Base-by-base conservation (phyloP, 2,329 filamentous ascomycete species). In the Penicillium sp. region DNA sequence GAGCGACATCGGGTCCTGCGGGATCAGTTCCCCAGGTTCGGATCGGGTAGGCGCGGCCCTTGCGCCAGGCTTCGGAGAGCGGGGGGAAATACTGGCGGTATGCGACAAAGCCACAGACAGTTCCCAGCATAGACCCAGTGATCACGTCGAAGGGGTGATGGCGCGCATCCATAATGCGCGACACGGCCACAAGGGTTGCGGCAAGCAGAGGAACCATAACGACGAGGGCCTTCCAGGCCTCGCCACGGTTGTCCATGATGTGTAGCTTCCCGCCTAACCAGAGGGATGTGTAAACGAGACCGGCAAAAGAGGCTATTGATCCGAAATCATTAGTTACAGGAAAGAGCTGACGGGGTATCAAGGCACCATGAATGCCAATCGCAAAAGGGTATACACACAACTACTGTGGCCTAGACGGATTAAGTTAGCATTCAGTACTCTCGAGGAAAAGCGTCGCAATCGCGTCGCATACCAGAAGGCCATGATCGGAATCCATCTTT, bases 111-210 rank as follows among this genome's bases (percentile, higher is more conserved):
- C 80, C 81, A 36, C 78, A 78, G 30, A 78, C 60, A 16, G 83
- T 73, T 4, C 82, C 82, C 2, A 85, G 70, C 9, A 79, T 59
- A 1, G 78, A 80, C 8, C 82, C 82, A 11, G 78, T 79, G 38
- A 85, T 74, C 29, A 85, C 82, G 59, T 85, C 82, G 65, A 85
- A 84, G 0, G 82, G 81, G 61, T 85, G 82, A 55, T 85, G 82
- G 14, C 82, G 77, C 19, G 81, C 81, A 61, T 85, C 82, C 82
- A 84, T 84, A 53, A 84, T 84, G 41, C 82, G 78, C 13, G 79
- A 79, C 35, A 81, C 78, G 6, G 82, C 80, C 49, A 85, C 76
- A 39, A 84, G 74, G 10, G 76, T 75, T 16, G 82, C 82, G 19
- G 74, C 81, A 14, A 85, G 73, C 9, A 77, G 74, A 1, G 82